Evolutionary conservation across 1,139 yeast genomes (phyloP).

Genomic region (Meyerozyma athensensis): DNA sequence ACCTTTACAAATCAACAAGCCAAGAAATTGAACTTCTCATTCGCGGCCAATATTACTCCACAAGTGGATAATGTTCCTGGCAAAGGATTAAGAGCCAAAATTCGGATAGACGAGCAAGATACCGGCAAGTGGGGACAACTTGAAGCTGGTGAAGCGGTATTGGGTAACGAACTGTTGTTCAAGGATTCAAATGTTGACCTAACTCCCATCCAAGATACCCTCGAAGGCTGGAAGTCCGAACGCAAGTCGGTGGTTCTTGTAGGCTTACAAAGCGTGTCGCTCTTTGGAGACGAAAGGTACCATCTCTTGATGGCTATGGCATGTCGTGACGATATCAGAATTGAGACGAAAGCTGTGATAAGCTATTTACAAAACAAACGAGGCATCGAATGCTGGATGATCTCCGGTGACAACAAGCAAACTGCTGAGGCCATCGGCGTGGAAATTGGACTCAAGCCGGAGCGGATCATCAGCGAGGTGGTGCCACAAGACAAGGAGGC

Average conservation of each 20-base stretch:
- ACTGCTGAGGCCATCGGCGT: conserved; percentile 68
- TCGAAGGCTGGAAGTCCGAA: conserved; percentile 54
- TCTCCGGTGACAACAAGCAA: conserved; percentile 60
- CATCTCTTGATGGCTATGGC: conserved; percentile 48
- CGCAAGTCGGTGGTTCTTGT: conserved; percentile 62
- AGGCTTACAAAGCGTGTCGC: conserved; percentile 32
- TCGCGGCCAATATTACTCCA: conserved; percentile 40
- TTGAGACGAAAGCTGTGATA: conserved; percentile 55
- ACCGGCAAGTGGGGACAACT: conserved; percentile 25
- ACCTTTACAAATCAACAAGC: conserved; percentile 29
- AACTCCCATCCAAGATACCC: conserved; percentile 18
- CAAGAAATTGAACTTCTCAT: conserved; percentile 11
- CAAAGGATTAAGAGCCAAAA: conserved; percentile 49
- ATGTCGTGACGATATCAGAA: conserved; percentile 61
- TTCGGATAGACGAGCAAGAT: conserved; percentile 20
- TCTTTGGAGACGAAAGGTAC: conserved; percentile 25
- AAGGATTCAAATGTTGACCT: conserved; percentile 36
- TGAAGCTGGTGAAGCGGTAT: conserved; percentile 37
- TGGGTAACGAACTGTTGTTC: conserved; percentile 63
- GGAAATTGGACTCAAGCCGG: conserved; percentile 52
- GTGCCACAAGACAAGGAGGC: conserved; percentile 69
- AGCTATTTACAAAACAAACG: conserved; percentile 31
- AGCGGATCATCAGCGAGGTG: conserved; percentile 66
- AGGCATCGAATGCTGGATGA: conserved; percentile 66
- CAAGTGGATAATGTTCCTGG: conserved; percentile 53